These are phyloP conservation scores for Begonia peltatifolia DNA, from an alignment of 306 rosid genomes.

Conservation along the genomic window DNA sequence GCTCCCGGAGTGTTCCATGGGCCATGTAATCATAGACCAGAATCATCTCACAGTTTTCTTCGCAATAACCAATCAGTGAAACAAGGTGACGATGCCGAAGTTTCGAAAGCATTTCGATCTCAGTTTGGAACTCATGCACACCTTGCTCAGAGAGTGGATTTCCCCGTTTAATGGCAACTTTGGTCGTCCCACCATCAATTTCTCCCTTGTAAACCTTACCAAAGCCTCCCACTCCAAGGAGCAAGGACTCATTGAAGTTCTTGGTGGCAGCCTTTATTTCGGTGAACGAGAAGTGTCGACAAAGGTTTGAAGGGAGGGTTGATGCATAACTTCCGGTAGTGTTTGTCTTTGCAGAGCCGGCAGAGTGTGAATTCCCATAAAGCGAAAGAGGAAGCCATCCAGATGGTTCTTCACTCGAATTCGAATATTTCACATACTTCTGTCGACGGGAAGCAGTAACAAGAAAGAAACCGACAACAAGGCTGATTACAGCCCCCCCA, in stretches of 20 bases:
- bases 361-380: constrained; percentile 77
- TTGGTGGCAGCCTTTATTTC: constrained; percentile 78
- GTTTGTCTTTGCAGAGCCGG: constrained; percentile 77
- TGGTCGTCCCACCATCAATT: constrained; percentile 57
- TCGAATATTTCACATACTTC: constrained; percentile 44
- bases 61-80: constrained; percentile 81
- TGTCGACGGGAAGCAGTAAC: constrained; percentile 22
- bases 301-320: constrained; percentile 80
- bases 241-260: constrained; percentile 68
- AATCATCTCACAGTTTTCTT: constrained; percentile 87
- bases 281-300: constrained; percentile 89
- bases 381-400: constrained; percentile 95
- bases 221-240: constrained; percentile 92
- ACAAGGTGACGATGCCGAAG: constrained; percentile 96
- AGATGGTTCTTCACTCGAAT: constrained; percentile 83
- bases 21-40: constrained; percentile 91
- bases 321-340: constrained; percentile 77
- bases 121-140: constrained; percentile 86
- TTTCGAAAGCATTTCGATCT: constrained; percentile 94
- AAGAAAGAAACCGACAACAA: constrained; percentile 36
- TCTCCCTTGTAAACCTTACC: constrained; percentile 93
- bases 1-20: constrained; percentile 82
- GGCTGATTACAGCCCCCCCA: constrained; percentile 45
- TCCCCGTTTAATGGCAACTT: constrained; percentile 86
- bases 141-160: constrained; percentile 91